Conservation (phyloP, 208 protist genomes). For the Wallacemonas sp. region DNA sequence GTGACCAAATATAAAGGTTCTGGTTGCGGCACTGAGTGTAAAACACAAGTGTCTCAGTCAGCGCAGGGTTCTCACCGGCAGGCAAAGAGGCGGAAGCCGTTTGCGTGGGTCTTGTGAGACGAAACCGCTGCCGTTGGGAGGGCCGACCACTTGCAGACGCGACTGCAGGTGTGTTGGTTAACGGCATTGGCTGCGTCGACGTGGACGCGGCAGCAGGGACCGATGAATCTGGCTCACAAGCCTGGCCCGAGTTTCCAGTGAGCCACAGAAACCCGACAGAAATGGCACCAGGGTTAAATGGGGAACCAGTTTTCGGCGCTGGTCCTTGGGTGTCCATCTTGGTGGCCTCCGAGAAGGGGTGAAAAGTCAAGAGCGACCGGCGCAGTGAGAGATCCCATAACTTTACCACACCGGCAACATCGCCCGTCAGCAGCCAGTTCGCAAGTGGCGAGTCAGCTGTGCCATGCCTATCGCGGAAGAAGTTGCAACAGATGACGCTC, state of each 20-base stretch:
- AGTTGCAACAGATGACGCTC: slow-evolving; percentile 57
- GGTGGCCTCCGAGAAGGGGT: slow-evolving; percentile 21
- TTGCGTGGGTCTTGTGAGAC: slow-evolving; percentile 19
- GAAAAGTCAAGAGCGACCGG: slow-evolving; percentile 41
- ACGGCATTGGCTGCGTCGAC: neutral
- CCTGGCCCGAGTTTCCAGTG: too few relatives aligned
- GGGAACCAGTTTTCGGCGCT: neutral
- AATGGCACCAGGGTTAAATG: slow-evolving; percentile 26
- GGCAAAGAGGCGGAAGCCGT: too few relatives aligned
- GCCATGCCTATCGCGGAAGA: slow-evolving; percentile 33
- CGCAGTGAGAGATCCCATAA: slow-evolving; percentile 76
- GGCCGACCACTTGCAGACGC: neutral
- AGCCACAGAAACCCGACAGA: slow-evolving; percentile 38
- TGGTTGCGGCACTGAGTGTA: slow-evolving; percentile 86
- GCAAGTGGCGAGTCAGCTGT: slow-evolving; percentile 19
- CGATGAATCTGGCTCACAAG: too few relatives aligned
- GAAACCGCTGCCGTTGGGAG: slow-evolving; percentile 33
- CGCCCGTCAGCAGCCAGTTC: slow-evolving; percentile 65
- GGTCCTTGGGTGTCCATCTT: neutral
- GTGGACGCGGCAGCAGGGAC: neutral
- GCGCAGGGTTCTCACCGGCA: too few relatives aligned
- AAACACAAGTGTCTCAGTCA: slow-evolving; percentile 34
- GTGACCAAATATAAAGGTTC: slow-evolving; percentile 66
- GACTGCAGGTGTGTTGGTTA: neutral
- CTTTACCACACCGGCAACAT: slow-evolving; percentile 60